Evolutionary conservation across 2,329 filamentous ascomycete genomes (phyloP).

Genomic region (Alternaria gansuensis): DNA sequence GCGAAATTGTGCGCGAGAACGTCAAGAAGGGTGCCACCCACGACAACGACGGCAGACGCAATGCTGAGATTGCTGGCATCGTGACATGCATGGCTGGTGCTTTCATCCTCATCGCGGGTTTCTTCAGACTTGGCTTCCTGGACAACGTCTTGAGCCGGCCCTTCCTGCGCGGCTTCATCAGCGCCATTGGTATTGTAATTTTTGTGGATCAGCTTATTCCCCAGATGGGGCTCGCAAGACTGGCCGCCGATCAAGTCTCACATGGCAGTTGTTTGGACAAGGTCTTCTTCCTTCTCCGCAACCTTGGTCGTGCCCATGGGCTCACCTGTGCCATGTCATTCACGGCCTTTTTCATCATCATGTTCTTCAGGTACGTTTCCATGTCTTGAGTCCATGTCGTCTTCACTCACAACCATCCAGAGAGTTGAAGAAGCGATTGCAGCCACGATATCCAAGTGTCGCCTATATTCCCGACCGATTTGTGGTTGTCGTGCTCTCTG

Average conservation of each 20-base stretch:
- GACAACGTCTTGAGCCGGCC: slow-evolving; percentile 94
- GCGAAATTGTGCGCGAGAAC: slow-evolving; percentile 81
- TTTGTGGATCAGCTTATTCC: slow-evolving; percentile 93
- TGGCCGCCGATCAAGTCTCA: slow-evolving; percentile 73
- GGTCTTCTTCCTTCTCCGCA: slow-evolving; percentile 76
- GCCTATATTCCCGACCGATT: slow-evolving; percentile 94
- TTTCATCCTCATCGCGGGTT: slow-evolving; percentile 85
- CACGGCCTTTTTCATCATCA: slow-evolving; percentile 84
- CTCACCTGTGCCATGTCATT: slow-evolving; percentile 81
- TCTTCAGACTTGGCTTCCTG: slow-evolving; percentile 87
- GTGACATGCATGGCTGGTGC: slow-evolving; percentile 87
- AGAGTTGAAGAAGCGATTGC: slow-evolving; percentile 80
- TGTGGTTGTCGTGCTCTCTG: slow-evolving; percentile 84
- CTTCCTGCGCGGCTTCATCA: slow-evolving; percentile 94
- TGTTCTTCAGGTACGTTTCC: slow-evolving; percentile 77
- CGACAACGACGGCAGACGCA: slow-evolving; percentile 73
- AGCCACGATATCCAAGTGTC: slow-evolving; percentile 79
- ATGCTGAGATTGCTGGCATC: slow-evolving; percentile 86
- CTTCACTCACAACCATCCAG: slow-evolving; percentile 56
- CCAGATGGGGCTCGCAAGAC: slow-evolving; percentile 77
- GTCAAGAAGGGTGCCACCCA: slow-evolving; percentile 72
- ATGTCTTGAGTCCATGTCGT: not conserved
- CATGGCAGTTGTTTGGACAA: slow-evolving; percentile 91
- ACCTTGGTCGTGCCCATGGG: slow-evolving; percentile 72
- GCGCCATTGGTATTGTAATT: slow-evolving; percentile 95